These are phyloP conservation scores for Cornus kousa DNA, from an alignment of 148 eudicot genomes.

Conservation along the genomic window DNA sequence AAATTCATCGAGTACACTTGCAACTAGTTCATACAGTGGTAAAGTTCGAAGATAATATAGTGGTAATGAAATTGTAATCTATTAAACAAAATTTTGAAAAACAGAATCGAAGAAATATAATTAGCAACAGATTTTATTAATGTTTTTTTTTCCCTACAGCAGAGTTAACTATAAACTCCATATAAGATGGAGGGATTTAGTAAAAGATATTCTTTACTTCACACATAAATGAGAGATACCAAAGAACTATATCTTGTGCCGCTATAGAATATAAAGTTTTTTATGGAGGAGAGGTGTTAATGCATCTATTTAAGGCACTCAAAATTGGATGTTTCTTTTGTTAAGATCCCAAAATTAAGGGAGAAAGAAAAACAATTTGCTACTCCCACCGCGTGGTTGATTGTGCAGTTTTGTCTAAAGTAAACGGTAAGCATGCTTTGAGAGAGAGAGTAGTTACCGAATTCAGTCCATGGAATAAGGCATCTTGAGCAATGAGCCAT, in stretches of 20 bases:
- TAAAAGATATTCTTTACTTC: too few species aligned
- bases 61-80: background rate
- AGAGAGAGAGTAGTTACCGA: constrained; percentile 23
- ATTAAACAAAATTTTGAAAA: background rate
- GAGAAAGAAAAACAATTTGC: background rate
- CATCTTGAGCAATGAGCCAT: constrained; percentile 99
- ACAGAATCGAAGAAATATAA: background rate
- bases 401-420: background rate
- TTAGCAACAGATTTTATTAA: too few species aligned
- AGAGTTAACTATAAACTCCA: background rate
- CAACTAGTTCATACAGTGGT: background rate
- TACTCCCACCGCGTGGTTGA: background rate
- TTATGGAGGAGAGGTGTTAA: background rate
- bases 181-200: background rate
- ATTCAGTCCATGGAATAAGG: constrained; percentile 86
- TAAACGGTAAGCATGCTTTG: background rate
- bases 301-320: background rate
- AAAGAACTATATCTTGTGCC: background rate
- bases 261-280: too few species aligned
- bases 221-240: background rate
- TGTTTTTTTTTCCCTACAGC: too few species aligned
- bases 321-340: too few species aligned
- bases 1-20: background rate
- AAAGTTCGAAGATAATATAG: background rate
- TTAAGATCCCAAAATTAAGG: too few species aligned